Conservation (phyloP, 2,329 filamentous ascomycete species). For the Thelonectria olida region DNA sequence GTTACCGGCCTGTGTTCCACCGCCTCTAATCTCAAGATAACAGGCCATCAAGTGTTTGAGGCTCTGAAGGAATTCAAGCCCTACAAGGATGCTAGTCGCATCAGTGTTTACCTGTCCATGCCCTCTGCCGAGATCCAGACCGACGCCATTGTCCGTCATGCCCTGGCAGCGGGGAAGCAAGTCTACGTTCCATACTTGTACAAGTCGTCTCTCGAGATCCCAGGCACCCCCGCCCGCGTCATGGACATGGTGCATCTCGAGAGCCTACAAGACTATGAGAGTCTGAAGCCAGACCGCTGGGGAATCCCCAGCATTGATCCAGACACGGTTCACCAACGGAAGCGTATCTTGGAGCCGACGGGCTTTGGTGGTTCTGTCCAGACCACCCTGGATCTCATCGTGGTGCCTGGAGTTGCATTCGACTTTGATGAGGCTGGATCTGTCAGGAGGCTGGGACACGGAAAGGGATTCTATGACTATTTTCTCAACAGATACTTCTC, state of each 20-base stretch:
- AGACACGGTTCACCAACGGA: slow-evolving; percentile 70
- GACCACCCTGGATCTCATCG: slow-evolving; percentile 79
- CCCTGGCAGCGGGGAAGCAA: slow-evolving; percentile 78
- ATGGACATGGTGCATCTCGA: slow-evolving; percentile 95
- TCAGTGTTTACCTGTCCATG: slow-evolving; percentile 96
- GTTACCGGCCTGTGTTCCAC: background rate
- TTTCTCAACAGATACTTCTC: slow-evolving; percentile 80
- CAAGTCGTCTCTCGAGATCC: slow-evolving; percentile 58
- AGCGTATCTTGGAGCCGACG: slow-evolving; percentile 76
- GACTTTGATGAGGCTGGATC: slow-evolving; percentile 66
- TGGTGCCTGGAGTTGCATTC: slow-evolving; percentile 94
- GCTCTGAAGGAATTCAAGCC: slow-evolving; percentile 73
- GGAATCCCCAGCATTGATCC: slow-evolving; percentile 87
- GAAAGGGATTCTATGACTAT: slow-evolving; percentile 96
- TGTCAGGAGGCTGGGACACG: slow-evolving; percentile 86
- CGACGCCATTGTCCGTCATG: slow-evolving; percentile 81
- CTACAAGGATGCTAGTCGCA: slow-evolving; percentile 76
- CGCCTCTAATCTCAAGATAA: slow-evolving; percentile 29
- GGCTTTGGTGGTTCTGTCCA: slow-evolving; percentile 54
- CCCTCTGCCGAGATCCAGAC: slow-evolving; percentile 88
- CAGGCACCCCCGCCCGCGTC: slow-evolving; percentile 67
- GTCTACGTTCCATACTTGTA: slow-evolving; percentile 95
- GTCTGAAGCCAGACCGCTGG: slow-evolving; percentile 83
- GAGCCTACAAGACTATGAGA: slow-evolving; percentile 79
- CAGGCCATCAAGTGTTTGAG: slow-evolving; percentile 73